phyloP scores from a whole-genome alignment of 352 stramenopile species.

The Thraustochytrium striatum region DNA sequence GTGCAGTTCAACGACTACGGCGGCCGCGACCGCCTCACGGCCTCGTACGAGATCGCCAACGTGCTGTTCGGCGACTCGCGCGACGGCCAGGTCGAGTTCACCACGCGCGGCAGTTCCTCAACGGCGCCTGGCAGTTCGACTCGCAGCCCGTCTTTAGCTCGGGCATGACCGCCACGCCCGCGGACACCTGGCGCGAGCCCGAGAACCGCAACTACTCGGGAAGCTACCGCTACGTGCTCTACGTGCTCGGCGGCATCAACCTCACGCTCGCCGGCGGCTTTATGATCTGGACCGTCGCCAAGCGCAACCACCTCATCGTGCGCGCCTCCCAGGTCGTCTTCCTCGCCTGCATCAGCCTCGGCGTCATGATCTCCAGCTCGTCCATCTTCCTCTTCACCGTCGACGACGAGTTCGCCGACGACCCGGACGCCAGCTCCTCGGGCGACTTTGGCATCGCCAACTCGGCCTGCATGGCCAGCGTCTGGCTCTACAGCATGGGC shows the following conservation, averaged over 20 bases:
- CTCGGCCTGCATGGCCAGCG: neutral
- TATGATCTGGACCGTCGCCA: neutral
- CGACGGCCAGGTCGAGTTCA: too few relatives aligned
- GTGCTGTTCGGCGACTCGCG: too few relatives aligned
- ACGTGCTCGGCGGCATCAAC: neutral
- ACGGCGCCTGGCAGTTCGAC: too few relatives aligned
- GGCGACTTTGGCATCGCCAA: neutral
- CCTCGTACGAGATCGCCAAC: neutral
- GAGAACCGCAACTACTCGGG: too few relatives aligned
- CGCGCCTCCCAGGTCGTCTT: neutral
- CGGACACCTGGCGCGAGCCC: too few relatives aligned
- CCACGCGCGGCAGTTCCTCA: too few relatives aligned
- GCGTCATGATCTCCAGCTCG: neutral
- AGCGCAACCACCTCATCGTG: neutral
- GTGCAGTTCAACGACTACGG: neutral
- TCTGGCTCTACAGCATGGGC: neutral
- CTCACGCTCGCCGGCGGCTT: neutral
- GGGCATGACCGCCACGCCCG: too few relatives aligned
- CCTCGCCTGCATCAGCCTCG: neutral
- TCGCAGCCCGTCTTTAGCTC: too few relatives aligned
- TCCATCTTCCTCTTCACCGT: slow-evolving; percentile 10
- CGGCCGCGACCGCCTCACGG: neutral
- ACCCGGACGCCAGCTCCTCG: too few relatives aligned
- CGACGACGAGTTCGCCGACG: neutral
- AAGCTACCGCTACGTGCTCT: too few relatives aligned